Percentiles rank a stretch among this genome's conserved stretches.
phyloP scores from a whole-genome alignment of 192 early-diverging fungal genomes.

The Diversispora eburnea region DNA sequence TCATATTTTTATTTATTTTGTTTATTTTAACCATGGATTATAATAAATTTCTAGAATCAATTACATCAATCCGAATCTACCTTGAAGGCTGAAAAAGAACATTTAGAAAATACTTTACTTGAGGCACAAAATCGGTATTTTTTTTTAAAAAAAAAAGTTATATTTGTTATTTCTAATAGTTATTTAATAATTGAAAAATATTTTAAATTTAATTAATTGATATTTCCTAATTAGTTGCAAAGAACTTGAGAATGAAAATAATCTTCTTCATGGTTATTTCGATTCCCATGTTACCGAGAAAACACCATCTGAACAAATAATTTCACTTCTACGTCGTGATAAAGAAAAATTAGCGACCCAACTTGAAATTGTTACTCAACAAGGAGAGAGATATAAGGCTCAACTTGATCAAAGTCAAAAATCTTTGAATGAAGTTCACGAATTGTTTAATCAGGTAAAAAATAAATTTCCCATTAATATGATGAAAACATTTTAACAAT shows the following conservation, averaged over 20 bases:
- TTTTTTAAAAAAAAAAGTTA: too few species aligned
- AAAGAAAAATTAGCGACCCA: constrained; percentile 69
- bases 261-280: constrained; percentile 9
- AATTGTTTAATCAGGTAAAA: constrained; percentile 51
- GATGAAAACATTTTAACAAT: too few species aligned
- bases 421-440: constrained; percentile 65
- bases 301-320: constrained; percentile 54
- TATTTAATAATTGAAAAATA: too few species aligned
- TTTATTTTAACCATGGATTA: neutral
- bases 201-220: neutral
- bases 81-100: constrained; percentile 43
- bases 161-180: constrained; percentile 30
- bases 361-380: constrained; percentile 62
- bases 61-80: constrained; percentile 41
- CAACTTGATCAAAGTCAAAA: constrained; percentile 61
- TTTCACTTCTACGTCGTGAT: constrained; percentile 67
- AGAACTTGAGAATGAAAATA: constrained; percentile 14
- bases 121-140: constrained; percentile 44
- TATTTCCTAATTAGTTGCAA: constrained; percentile 16
- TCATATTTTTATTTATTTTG: neutral
- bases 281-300: constrained; percentile 25
- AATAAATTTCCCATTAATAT: constrained; percentile 35
- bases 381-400: constrained; percentile 60
- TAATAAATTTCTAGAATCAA: constrained; percentile 45
- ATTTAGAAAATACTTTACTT: constrained; percentile 41